Conservation (phyloP, 768 basidiomycete genomes). For the Lactarius deliciosus region DNA sequence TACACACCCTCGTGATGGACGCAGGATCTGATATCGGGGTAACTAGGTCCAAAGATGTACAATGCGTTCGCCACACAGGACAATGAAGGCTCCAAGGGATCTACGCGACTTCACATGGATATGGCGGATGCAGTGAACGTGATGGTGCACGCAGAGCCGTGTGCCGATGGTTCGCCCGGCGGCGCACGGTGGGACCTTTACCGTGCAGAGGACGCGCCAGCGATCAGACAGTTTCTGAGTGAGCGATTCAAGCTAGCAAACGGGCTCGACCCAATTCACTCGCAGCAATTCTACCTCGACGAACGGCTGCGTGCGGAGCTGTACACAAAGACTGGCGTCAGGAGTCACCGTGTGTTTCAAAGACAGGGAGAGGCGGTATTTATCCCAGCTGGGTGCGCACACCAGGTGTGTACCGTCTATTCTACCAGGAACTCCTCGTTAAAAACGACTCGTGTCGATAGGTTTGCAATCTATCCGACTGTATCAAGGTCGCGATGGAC, state of each 20-base stretch:
- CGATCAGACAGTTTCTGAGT: constrained; percentile 70
- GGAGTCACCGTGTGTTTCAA: constrained; percentile 85
- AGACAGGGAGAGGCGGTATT: constrained; percentile 90
- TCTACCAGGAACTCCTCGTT: neutral
- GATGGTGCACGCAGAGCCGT: constrained; percentile 67
- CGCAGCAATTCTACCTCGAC: constrained; percentile 85
- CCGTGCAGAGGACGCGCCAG: constrained; percentile 73
- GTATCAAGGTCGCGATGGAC: constrained; percentile 93
- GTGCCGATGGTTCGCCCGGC: constrained; percentile 60
- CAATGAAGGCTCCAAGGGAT: constrained; percentile 68
- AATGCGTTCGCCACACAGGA: constrained; percentile 80
- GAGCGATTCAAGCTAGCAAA: constrained; percentile 66
- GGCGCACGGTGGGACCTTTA: constrained; percentile 92
- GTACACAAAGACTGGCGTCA: constrained; percentile 63
- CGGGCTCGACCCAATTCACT: constrained; percentile 83
- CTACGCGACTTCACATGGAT: constrained; percentile 91
- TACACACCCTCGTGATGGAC: neutral
- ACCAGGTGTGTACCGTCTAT: constrained; percentile 57
- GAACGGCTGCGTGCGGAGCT: constrained; percentile 62
- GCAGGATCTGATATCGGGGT: constrained; percentile 9
- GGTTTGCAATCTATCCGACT: constrained; percentile 90
- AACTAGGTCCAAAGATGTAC: constrained; percentile 89
- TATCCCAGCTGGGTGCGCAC: constrained; percentile 91
- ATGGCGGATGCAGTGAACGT: constrained; percentile 94
- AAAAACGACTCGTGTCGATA: constrained; percentile 34